Percentiles rank a stretch among this genome's conserved stretches.
Evolutionary conservation across 2,329 filamentous ascomycete genomes (phyloP).

Genomic region (Pyrenochaeta sp.): DNA sequence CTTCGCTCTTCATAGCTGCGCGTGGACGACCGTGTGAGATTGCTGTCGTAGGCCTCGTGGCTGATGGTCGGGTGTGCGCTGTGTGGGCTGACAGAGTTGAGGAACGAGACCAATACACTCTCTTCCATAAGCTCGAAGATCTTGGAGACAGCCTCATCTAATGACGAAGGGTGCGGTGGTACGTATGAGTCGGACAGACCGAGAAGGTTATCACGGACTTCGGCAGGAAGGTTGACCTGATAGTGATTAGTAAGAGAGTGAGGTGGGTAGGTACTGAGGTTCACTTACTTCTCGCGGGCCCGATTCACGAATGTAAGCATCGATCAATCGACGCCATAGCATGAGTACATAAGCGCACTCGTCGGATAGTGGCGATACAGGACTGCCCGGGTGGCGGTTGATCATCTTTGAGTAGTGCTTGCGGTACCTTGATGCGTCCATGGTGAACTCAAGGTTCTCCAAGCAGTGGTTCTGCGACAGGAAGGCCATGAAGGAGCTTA

Average conservation of each 20-base stretch:
- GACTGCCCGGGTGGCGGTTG: constrained; percentile 58
- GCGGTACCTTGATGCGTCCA: constrained; percentile 88
- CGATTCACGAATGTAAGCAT: constrained; percentile 76
- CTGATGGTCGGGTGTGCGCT: constrained; percentile 53
- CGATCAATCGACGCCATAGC: constrained; percentile 87
- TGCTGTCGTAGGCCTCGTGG: constrained; percentile 53
- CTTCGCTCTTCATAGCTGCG: constrained; percentile 53
- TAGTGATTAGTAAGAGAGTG: constrained; percentile 26
- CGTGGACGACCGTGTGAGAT: constrained; percentile 49
- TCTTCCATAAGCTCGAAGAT: constrained; percentile 98
- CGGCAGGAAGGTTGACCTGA: constrained; percentile 77
- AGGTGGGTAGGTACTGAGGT: not conserved
- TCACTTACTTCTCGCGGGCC: constrained; percentile 46
- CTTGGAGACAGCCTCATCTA: constrained; percentile 85
- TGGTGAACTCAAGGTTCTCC: constrained; percentile 94
- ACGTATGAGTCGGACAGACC: constrained; percentile 65
- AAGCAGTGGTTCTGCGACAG: constrained; percentile 96
- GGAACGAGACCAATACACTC: constrained; percentile 89
- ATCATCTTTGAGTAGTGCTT: constrained; percentile 69
- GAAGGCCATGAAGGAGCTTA: constrained; percentile 94
- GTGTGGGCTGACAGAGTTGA: constrained; percentile 70
- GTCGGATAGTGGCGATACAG: constrained; percentile 61
- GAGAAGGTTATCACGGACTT: constrained; percentile 83
- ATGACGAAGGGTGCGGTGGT: constrained; percentile 75
- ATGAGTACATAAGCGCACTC: constrained; percentile 75